These are phyloP conservation scores for Boletus coccyginus DNA, from an alignment of 768 basidiomycete species.

Conservation along the genomic window DNA sequence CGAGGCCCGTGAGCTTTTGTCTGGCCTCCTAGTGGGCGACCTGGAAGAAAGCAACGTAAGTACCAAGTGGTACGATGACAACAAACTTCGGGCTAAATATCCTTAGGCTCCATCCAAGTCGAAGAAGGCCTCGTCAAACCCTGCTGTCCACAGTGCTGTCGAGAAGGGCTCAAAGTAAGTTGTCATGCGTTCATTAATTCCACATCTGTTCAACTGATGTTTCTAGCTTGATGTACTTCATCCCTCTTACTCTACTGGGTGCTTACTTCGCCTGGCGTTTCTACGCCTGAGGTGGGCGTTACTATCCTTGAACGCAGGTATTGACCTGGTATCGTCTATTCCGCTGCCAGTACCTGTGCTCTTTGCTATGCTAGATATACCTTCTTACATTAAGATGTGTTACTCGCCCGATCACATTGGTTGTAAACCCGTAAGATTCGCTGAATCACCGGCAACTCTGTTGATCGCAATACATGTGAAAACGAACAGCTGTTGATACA, in stretches of 20 bases:
- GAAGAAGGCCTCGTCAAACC: constrained; percentile 44
- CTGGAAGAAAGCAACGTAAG: constrained; percentile 71
- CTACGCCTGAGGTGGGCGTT: constrained; percentile 40
- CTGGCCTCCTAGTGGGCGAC: constrained; percentile 75
- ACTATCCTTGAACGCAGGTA: neutral
- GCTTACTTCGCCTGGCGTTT: constrained; percentile 88
- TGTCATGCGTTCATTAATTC: neutral
- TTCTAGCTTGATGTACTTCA: constrained; percentile 73
- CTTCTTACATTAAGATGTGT: neutral
- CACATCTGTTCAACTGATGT: neutral
- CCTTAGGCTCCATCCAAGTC: constrained; percentile 51
- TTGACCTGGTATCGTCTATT: neutral
- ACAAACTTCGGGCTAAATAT: neutral
- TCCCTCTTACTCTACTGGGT: constrained; percentile 74
- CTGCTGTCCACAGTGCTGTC: constrained; percentile 42
- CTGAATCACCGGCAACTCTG: neutral
- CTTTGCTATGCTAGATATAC: constrained; percentile 21
- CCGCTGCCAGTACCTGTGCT: constrained; percentile 7
- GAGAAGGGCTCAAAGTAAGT: constrained; percentile 70
- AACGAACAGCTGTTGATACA: neutral
- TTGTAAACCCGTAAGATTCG: neutral
- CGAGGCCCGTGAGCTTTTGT: constrained; percentile 86
- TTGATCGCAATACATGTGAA: neutral
- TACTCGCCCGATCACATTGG: neutral
- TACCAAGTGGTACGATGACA: constrained; percentile 7